A percentile compares a stretch with the other conserved stretches of the same genome.
These are phyloP conservation scores for Globisporangium solare DNA, from an alignment of 352 stramenopile genomes.

Conservation along the genomic window DNA sequence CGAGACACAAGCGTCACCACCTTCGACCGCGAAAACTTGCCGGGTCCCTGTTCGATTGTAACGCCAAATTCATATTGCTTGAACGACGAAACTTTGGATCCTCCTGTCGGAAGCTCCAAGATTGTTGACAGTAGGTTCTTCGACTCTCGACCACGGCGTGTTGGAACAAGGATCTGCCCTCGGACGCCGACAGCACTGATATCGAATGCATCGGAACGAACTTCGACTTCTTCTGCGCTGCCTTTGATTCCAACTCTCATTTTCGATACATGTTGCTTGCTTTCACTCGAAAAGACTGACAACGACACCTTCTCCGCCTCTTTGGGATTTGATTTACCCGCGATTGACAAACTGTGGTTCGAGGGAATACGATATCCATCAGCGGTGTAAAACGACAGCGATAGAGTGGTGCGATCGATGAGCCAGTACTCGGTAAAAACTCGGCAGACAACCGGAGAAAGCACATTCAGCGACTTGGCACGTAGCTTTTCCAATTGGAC, in stretches of 20 bases:
- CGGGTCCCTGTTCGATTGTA: conserved; percentile 78
- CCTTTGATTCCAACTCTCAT: conserved; percentile 72
- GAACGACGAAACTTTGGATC: conserved; percentile 27
- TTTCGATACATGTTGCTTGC: conserved; percentile 56
- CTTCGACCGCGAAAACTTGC: conserved; percentile 69
- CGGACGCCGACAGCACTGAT: conserved; percentile 74
- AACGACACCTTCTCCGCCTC: conserved; percentile 35
- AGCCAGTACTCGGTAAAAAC: conserved; percentile 85
- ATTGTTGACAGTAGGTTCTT: conserved; percentile 47
- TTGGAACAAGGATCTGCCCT: conserved; percentile 63
- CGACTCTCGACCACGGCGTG: conserved; percentile 33
- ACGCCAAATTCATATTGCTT: conserved; percentile 85
- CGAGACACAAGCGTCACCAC: conserved; percentile 75
- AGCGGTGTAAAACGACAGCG: conserved; percentile 61
- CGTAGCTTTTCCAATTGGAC: conserved; percentile 46
- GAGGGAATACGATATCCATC: conserved; percentile 56
- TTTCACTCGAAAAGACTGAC: conserved; percentile 67
- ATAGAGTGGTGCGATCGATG: conserved; percentile 74
- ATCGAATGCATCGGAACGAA: conserved; percentile 72
- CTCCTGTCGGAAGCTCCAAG: conserved; percentile 20
- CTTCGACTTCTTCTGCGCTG: conserved; percentile 30
- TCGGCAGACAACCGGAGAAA: conserved; percentile 58
- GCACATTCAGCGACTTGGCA: conserved; percentile 31
- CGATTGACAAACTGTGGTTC: conserved; percentile 31
- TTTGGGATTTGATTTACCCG: conserved; percentile 8